Base-by-base conservation (phyloP, 257 asterid genomes). In the Plantago ovata region DNA sequence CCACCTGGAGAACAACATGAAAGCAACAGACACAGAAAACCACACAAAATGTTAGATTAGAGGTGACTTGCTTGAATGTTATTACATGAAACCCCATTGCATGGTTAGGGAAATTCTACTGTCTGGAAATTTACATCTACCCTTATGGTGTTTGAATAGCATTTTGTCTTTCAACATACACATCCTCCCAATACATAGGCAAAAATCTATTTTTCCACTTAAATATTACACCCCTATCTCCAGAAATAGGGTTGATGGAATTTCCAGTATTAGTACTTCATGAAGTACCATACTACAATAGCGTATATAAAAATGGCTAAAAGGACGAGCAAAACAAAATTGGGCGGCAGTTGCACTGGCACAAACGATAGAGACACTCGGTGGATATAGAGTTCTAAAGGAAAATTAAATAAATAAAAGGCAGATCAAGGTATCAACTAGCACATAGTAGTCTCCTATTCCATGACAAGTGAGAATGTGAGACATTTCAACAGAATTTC, bases 1-100 rank as follows among this genome's bases (percentile, higher is more conserved):
- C 96, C 69, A 91, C 98, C 98, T 84, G 69, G 57, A 71, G 42
- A 69, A 59, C 21, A 70, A 59, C 38, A 66, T 42, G 20, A 40
- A 13, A n/a, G 61, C 52, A 62, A 59, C 65, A 60, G 36, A 50
- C 41, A 19, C 32, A 18, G 41, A 41, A 6, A 15, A 38, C 38
- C 21, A 36, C 51, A 47, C 19, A 13, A 33, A 43, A 16, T 47
- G 38, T 66, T 28, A 22, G 15, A 51, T 53, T 11, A 47, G 24
- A 19, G 28, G 18, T 9, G 11, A 19, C 11, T 13, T 32, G 21
- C 12, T 53, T 28, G 36, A 14, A 46, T 45, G 47, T 60, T 14
- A n/a, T n/a, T n/a, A n/a, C n/a, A n/a, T n/a, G n/a, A n/a, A n/a
- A n/a, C n/a, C n/a, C n/a, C n/a, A n/a, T n/a, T n/a, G n/a, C n/a